These are phyloP conservation scores for Pisolithus thermaeus DNA, from an alignment of 1,284 basidiomycete genomes.

Conservation along the genomic window DNA sequence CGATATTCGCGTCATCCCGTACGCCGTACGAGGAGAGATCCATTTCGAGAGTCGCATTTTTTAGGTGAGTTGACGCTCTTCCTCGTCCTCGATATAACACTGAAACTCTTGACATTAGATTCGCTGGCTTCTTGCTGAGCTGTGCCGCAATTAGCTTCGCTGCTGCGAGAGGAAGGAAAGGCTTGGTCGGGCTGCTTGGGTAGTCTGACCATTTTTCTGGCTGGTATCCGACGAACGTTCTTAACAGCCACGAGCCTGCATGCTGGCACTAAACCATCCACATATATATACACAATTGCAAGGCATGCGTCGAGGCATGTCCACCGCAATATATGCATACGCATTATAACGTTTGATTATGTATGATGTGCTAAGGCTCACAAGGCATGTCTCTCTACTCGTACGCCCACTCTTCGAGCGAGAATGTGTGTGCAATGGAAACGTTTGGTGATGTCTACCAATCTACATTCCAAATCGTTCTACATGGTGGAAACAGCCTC, in stretches of 20 bases:
- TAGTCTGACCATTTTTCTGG: conserved; percentile 32
- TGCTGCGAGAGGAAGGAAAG: conserved; percentile 61
- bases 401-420: no score
- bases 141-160: conserved; percentile 71
- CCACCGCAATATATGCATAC: background rate
- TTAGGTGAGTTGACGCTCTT: conserved; percentile 45
- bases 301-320: background rate
- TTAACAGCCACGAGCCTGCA: no score
- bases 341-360: no score
- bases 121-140: conserved; percentile 75
- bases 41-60: conserved; percentile 77
- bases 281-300: no score
- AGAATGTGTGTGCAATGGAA: no score
- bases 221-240: background rate
- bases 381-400: no score
- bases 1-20: conserved; percentile 78
- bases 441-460: background rate
- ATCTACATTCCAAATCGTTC: background rate
- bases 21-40: conserved; percentile 73
- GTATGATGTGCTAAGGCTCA: no score
- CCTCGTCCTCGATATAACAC: background rate
- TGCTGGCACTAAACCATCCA: no score
- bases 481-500: conserved; percentile 3
- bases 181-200: conserved; percentile 56
- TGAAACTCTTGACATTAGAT: conserved; percentile 37